These are phyloP conservation scores for Apium graveolens DNA, from an alignment of 129 eudicot genomes.

Conservation along the genomic window DNA sequence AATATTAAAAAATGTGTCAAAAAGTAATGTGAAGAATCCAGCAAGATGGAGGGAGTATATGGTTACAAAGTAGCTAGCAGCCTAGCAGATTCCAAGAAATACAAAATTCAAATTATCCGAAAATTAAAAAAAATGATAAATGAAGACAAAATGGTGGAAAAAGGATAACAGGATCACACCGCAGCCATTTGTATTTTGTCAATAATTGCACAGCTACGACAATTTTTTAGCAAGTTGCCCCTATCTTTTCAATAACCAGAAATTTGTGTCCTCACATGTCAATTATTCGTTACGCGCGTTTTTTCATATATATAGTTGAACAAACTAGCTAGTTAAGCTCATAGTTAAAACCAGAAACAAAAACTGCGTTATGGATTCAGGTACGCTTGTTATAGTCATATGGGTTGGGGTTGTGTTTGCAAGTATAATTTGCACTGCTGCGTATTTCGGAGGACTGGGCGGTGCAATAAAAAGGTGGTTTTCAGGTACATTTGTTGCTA, in stretches of 20 bases:
- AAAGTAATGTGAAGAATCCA: too few species aligned
- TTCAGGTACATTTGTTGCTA: neutral
- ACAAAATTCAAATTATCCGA: too few species aligned
- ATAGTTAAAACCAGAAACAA: too few species aligned
- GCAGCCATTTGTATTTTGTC: neutral
- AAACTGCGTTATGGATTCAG: neutral
- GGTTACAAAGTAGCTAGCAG: too few species aligned
- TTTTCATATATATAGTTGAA: neutral
- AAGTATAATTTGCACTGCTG: neutral
- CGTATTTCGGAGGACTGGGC: neutral
- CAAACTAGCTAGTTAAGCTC: neutral
- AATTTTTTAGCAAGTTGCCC: slow-evolving; percentile 37
- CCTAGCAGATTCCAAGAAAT: too few species aligned
- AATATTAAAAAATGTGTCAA: too few species aligned
- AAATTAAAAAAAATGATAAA: too few species aligned
- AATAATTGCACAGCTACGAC: neutral
- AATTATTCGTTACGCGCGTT: neutral
- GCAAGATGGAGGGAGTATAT: too few species aligned
- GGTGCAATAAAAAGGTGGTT: neutral
- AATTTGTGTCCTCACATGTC: neutral
- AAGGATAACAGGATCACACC: neutral
- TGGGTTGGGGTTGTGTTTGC: neutral
- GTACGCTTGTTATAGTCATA: neutral
- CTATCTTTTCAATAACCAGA: neutral
- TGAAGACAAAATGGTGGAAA: neutral